Base-by-base conservation (phyloP, 176 grass and related monocot genomes). In the Saccharum officinarum region DNA sequence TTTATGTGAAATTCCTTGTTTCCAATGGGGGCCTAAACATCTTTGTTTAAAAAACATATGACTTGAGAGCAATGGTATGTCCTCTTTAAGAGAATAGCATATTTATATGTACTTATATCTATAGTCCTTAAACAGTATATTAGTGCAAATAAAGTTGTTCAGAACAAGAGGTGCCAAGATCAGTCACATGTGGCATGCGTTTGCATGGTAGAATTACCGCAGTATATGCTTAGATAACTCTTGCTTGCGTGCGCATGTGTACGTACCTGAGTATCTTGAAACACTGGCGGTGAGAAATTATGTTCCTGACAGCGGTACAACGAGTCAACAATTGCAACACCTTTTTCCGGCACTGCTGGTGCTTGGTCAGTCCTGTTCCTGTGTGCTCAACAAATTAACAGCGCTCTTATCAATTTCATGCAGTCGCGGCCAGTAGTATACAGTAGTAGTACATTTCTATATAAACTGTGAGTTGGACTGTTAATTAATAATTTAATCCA, bases 241-340 rank as follows among this genome's bases (percentile, higher is more conserved):
- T 13, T 37, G 33, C 57, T 5, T 57, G 17, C 13, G 0, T 20
- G 17, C 0, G 41, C 12, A 44, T 59, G 36, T 28, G 8, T 42
- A 26, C 8, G 80, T 87, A 91, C 89, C 89, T 91, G 89, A 59
- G 85, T 26, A 80, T 77, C 85, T 84, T 84, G 76, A 38, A 91
- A 34, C 70, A 41, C 41, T 44, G 75, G 44, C 49, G 69, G 17
- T 45, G 81, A 44, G 41, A 84, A 55, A 64, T 81, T 80, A 45
- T 71, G 85, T n/a, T 28, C 76, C 81, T 84, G 85, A 84, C 81
- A 77, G 15, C 52, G 64, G 41, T 77, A 52, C 71, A 81, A 63
- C 7, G 81, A 65, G 85, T 84, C 89, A 84, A 91, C 62, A 87
- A 52, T 52, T 4, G 64, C 62, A 47, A 42, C 61, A 4, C 76